Base-by-base conservation (phyloP, 1,284 basidiomycete genomes). In the Sporisorium graminicola region DNA sequence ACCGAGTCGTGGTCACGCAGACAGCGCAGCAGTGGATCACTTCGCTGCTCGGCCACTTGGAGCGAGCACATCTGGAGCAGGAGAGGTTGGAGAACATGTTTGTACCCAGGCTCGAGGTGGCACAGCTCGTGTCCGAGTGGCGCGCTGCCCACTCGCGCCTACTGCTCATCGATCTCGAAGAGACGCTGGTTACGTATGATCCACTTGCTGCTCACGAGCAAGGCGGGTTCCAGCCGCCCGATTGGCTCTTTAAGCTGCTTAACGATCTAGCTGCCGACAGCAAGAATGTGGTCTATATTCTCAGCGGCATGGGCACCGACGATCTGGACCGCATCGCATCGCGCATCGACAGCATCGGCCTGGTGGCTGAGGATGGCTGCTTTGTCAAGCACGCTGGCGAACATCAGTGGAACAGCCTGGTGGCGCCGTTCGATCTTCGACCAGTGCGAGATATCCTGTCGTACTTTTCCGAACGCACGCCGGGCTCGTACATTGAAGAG, bases 341-440 rank as follows among this genome's bases (percentile, higher is more conserved):
- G 65, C 86, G 87, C 65, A 88, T 91, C 22, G 91, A 92, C 5
- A 88, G 88, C 42, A 86, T 94, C 58, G 93, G 93, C n/a, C 90
- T 94, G 69, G 90, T 93, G 0, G 92, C 93, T 0, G 93, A 95
- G 87, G 93, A 94, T 71, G 94, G 93, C 1, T 95, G 94, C 86
- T 94, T 91, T 83, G 89, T 94, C 83, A 91, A 90, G 87, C 89
- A 91, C 31, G 82, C 84, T 63, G 63, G 80, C 84, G 66, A 77
- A 43, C 83, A 35, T 84, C 53, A 85, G 22, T 94, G 93, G 94
- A 89, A 92, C 64, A 91, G 90, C 77, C 91, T 93, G 88, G 91
- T 94, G 7, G 88, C 90, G 3, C 92, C 92, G 79, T 89, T 91
- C 74, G 92, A 93, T 82, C 86, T 93, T 81, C 90, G 90, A 1